Evolutionary conservation across 345 rosid species (phyloP), one percentile per base, ranked within the genome.

Genomic region (Noccaea bulbosa): DNA sequence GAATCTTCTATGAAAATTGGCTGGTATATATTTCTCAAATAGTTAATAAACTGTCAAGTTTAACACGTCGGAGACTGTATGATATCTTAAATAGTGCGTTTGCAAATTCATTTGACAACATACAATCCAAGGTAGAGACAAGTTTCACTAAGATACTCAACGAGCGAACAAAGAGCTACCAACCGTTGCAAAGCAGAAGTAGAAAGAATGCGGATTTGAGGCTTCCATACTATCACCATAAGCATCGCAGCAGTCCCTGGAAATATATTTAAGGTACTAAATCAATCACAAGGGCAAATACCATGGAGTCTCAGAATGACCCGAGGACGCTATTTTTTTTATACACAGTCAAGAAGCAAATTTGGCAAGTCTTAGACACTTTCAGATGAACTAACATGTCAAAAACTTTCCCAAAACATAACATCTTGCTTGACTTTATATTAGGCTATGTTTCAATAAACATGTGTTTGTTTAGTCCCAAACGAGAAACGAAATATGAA

Each of bases 161-260:
- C 34, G 1, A 35, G 50, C 40, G 20, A 37, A 43, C n/a, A 24
- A 60, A 22, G 45, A 56, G 16, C 17, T 51, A 35, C 53, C 22
- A 82, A 93, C 98, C 98, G 86, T 71, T 88, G 83, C 17, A 90
- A 67, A 15, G 87, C 33, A 52, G 90, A 58, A 70, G 84, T 78
- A 9, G 98, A 80, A 77, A 90, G 93, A 82, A 90, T 48, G 72
- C 69, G 65, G 78, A 92, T 78, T 16, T 82, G 71, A 14, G 91
- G 86, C 32, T 71, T 70, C 98, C 98, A 93, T 67, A 87, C 90
- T 80, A 90, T 76, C 77, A 87, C 85, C 69, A 90, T 96, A 43
- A 93, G 84, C 96, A 90, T 88, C 8, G 85, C 92, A 78, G 96
- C 96, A 34, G 98, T 87, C 78, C 97, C 98, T 93, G 39, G 46